Evolutionary conservation across 2,329 filamentous ascomycete genomes (phyloP).

Genomic region (Trichocomaceae sp.): DNA sequence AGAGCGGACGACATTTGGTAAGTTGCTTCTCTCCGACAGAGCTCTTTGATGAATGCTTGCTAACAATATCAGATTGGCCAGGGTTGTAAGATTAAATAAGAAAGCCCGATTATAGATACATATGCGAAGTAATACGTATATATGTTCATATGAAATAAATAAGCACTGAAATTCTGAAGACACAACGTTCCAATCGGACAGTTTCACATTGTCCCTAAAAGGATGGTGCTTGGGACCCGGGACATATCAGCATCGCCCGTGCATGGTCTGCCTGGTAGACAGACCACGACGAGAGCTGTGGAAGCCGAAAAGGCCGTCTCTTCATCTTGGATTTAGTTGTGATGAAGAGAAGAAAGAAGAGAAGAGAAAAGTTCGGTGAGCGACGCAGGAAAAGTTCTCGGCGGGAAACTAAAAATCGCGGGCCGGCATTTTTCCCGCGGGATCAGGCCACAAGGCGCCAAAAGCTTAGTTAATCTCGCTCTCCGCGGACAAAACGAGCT

Average conservation of each 20-base stretch:
- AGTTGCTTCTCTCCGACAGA: constrained; percentile 22
- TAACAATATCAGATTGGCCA: constrained; percentile 27
- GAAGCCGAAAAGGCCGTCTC: constrained; percentile 57
- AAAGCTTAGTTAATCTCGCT: constrained; percentile 11
- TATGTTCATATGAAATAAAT: too few species aligned
- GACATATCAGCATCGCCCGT: constrained; percentile 56
- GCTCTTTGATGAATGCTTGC: neutral
- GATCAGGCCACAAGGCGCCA: constrained; percentile 11
- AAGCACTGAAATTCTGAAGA: neutral
- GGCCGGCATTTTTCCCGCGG: constrained; percentile 13
- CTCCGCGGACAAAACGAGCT: constrained; percentile 8
- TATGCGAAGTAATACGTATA: neutral
- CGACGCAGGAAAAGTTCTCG: constrained; percentile 16
- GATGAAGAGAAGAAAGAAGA: constrained; percentile 43
- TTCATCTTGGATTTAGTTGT: constrained; percentile 78
- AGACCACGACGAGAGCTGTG: constrained; percentile 45
- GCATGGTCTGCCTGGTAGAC: constrained; percentile 43
- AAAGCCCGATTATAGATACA: neutral
- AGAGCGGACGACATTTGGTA: constrained; percentile 51
- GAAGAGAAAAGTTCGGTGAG: constrained; percentile 16
- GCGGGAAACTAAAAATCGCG: constrained; percentile 1
- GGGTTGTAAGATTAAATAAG: constrained; percentile 18
- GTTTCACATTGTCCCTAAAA: constrained; percentile 53
- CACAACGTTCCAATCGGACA: constrained; percentile 50
- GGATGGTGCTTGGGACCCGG: constrained; percentile 59